phyloP scores from a whole-genome alignment of 306 rosid genomes.

The Erythrophleum fordii region DNA sequence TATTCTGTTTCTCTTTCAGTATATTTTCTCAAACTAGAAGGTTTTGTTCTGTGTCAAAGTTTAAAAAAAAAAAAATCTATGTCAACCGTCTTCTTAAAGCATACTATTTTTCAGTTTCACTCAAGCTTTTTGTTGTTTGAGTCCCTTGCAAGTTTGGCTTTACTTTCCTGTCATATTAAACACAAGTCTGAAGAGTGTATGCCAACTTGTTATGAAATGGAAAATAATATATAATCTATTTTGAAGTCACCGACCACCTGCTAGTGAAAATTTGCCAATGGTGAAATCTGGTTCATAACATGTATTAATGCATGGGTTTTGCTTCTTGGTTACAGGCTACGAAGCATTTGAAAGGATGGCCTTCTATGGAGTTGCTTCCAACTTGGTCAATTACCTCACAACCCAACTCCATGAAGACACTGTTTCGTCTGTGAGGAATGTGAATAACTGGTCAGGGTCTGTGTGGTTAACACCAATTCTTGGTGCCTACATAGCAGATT shows the following conservation, averaged over 20 bases:
- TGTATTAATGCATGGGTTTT: background rate
- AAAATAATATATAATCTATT: background rate
- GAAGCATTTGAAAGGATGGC: slow-evolving; percentile 99
- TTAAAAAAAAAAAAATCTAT: background rate
- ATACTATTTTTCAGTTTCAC: background rate
- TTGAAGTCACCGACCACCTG: background rate
- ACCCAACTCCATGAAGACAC: slow-evolving; percentile 94
- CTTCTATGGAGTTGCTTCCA: slow-evolving; percentile 90
- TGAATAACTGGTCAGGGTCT: slow-evolving; percentile 93
- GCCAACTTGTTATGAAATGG: background rate
- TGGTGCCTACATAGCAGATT: slow-evolving; percentile 90
- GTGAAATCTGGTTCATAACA: background rate
- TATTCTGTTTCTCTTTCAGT: background rate
- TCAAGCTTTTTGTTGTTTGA: background rate
- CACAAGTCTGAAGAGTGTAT: background rate
- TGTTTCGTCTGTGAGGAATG: slow-evolving; percentile 87
- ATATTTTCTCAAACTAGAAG: background rate
- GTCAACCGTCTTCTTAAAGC: background rate
- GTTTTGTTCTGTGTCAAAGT: background rate
- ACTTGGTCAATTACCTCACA: slow-evolving; percentile 85
- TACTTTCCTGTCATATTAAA: background rate
- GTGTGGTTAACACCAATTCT: slow-evolving; percentile 95
- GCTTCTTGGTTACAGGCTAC: slow-evolving; percentile 55
- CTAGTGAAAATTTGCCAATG: background rate
- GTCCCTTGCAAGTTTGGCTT: slow-evolving; percentile 6